These are phyloP conservation scores for Tricholoma saponaceum DNA, from an alignment of 768 basidiomycete genomes.

Conservation along the genomic window DNA sequence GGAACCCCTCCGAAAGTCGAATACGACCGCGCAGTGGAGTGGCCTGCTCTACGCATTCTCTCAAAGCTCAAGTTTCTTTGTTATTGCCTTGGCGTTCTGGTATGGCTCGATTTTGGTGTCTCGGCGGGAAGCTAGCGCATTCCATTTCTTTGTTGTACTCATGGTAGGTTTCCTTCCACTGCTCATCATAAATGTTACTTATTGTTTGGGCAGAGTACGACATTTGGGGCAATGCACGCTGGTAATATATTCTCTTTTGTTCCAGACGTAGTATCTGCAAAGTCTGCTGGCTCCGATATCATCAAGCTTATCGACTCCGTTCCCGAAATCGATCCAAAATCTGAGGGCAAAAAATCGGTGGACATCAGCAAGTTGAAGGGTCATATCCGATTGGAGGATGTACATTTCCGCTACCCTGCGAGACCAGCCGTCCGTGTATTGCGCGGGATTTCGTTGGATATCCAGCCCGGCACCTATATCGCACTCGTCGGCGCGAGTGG, in stretches of 20 bases:
- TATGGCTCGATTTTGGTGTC: slow-evolving; percentile 65
- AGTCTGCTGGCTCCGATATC: slow-evolving; percentile 72
- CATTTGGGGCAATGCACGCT: slow-evolving; percentile 82
- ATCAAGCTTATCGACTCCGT: slow-evolving; percentile 68
- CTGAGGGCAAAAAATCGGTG: slow-evolving; percentile 52
- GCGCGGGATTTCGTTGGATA: slow-evolving; percentile 64
- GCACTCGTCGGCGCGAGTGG: slow-evolving; percentile 81
- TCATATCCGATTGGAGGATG: slow-evolving; percentile 69
- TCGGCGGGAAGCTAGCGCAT: slow-evolving; percentile 43
- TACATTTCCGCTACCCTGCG: slow-evolving; percentile 89
- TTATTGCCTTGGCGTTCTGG: slow-evolving; percentile 84
- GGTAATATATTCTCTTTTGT: slow-evolving; percentile 83
- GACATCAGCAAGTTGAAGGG: slow-evolving; percentile 45
- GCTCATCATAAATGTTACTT: not conserved
- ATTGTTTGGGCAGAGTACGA: slow-evolving; percentile 46
- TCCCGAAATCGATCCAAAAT: slow-evolving; percentile 81
- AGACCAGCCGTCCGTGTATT: slow-evolving; percentile 81
- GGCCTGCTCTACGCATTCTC: slow-evolving; percentile 63
- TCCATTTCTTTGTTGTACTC: slow-evolving; percentile 76
- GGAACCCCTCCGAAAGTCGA: slow-evolving; percentile 61
- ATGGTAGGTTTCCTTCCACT: slow-evolving; percentile 52
- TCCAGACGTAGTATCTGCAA: slow-evolving; percentile 84
- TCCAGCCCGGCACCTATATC: slow-evolving; percentile 78
- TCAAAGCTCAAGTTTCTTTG: slow-evolving; percentile 73
- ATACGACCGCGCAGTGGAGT: slow-evolving; percentile 59